These are phyloP conservation scores for Kazachstania psychrophila DNA, from an alignment of 805 yeast genomes.

Conservation along the genomic window DNA sequence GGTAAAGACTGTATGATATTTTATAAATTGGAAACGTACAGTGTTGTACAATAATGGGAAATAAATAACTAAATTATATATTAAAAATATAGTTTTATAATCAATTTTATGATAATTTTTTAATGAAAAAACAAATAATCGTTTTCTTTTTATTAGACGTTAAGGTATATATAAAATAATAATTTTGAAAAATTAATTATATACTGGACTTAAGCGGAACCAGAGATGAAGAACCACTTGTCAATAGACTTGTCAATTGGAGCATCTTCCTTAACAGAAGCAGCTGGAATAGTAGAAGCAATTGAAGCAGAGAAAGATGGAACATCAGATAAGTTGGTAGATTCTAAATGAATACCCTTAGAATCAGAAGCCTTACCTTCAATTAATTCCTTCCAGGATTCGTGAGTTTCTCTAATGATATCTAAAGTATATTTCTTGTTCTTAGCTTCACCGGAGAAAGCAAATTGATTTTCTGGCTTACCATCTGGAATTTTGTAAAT, in stretches of 20 bases:
- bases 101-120: too few species aligned
- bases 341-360: slow-evolving; percentile 65
- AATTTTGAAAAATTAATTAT: too few species aligned
- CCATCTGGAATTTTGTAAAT: slow-evolving; percentile 98
- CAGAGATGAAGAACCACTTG: slow-evolving; percentile 97
- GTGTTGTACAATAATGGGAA: slow-evolving; percentile 2
- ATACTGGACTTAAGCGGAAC: slow-evolving; percentile 49
- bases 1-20: too few species aligned
- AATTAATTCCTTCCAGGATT: slow-evolving; percentile 74
- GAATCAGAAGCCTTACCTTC: slow-evolving; percentile 49
- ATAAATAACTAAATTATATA: not conserved
- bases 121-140: too few species aligned
- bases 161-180: too few species aligned
- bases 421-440: slow-evolving; percentile 79
- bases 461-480: slow-evolving; percentile 91
- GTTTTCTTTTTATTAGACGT: too few species aligned
- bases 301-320: slow-evolving; percentile 43
- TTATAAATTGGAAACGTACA: too few species aligned
- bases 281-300: slow-evolving; percentile 54
- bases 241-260: slow-evolving; percentile 94
- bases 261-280: slow-evolving; percentile 67
- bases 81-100: not conserved
- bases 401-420: slow-evolving; percentile 70
- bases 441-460: slow-evolving; percentile 91
- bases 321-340: slow-evolving; percentile 57